Evolutionary conservation across 2,329 filamentous ascomycete genomes (phyloP).

Genomic region (Cercospora sp.): DNA sequence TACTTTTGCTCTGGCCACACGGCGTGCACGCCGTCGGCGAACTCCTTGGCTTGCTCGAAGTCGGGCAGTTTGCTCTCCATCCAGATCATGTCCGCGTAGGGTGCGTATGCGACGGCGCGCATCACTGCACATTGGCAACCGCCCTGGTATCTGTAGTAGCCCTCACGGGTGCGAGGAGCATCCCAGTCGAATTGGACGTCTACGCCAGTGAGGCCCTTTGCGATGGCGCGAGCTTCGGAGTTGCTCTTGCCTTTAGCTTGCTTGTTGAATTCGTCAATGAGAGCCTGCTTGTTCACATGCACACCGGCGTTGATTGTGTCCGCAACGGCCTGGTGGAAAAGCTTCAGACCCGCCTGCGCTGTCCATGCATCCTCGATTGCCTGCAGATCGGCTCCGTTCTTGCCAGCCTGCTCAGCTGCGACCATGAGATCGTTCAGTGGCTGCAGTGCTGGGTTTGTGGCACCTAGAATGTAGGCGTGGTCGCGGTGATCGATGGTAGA

Average conservation of each 20-base stretch:
- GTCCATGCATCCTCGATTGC: slow-evolving; percentile 90
- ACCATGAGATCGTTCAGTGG: slow-evolving; percentile 90
- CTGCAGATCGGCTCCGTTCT: slow-evolving; percentile 77
- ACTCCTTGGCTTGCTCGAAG: slow-evolving; percentile 85
- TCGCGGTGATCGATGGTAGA: slow-evolving; percentile 95
- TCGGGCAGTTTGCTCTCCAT: slow-evolving; percentile 99
- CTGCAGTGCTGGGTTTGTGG: slow-evolving; percentile 80
- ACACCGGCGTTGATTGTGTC: slow-evolving; percentile 73
- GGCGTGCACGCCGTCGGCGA: slow-evolving; percentile 88
- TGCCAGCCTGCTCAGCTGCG: slow-evolving; percentile 77
- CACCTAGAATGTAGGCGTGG: slow-evolving; percentile 87
- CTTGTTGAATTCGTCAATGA: slow-evolving; percentile 66
- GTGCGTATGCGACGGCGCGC: slow-evolving; percentile 86
- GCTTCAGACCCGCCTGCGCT: slow-evolving; percentile 73
- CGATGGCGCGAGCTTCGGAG: slow-evolving; percentile 74
- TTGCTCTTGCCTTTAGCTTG: slow-evolving; percentile 82
- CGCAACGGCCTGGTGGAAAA: slow-evolving; percentile 86
- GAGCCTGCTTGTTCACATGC: slow-evolving; percentile 65
- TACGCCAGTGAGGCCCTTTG: slow-evolving; percentile 71
- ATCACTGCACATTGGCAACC: slow-evolving; percentile 91
- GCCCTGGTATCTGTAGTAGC: slow-evolving; percentile 89
- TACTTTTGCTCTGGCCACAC: slow-evolving; percentile 96
- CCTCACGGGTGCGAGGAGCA: slow-evolving; percentile 85
- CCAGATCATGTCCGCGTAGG: slow-evolving; percentile 96
- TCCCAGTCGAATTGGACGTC: slow-evolving; percentile 97